Base-by-base conservation (phyloP, 2,329 filamentous ascomycete species). In the Thelonectria discophora region DNA sequence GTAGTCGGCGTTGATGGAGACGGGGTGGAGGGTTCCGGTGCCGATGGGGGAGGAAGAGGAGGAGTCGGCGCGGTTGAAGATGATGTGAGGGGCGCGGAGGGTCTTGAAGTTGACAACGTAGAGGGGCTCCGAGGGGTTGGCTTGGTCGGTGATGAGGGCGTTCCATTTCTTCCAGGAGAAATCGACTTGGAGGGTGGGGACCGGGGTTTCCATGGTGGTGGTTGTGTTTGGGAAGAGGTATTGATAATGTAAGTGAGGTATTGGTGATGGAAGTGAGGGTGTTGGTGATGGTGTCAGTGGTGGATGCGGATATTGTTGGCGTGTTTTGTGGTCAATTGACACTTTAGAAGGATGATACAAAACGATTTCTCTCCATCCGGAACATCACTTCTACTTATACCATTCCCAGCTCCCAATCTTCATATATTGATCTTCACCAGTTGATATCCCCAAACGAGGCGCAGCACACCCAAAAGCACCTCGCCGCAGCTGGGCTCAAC, bases 1-100 rank as follows among this genome's bases (percentile, higher is more conserved):
- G 37, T 70, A 70, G 47, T 68, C 55, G 18, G 68, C 57, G 5
- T 69, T 56, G 27, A 70, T 70, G 32, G 66, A 61, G 37, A 70
- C 39, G 2, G 62, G 46, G 5, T 69, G 68, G 5, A 69, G 42
- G 5, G 61, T 67, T 39, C 67, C 68, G 0, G 45, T 51, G 20
- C 65, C 68, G 5, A 69, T 50, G 2, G 50, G n/a, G 2, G 15
- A 30, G 27, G 27, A 7, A 8, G 27, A 7, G 27, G 5, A 45
- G 32, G 43, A 27, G 11, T 17, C n/a, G 2, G 39, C 54, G 2
- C 57, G 55, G 11, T 58, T 66, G 46, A 70, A 65, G 32, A 51
- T 52, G 4, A 70, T 40, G 15, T 54, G n/a, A 13, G 68, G 64
- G 0, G 53, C 45, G 20, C 46, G 62, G 12, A 65, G 54, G 12